Evolutionary conservation across 2,329 filamentous ascomycete genomes (phyloP), one percentile per base, ranked within the genome.

Genomic region (Colletotrichum truncatum): DNA sequence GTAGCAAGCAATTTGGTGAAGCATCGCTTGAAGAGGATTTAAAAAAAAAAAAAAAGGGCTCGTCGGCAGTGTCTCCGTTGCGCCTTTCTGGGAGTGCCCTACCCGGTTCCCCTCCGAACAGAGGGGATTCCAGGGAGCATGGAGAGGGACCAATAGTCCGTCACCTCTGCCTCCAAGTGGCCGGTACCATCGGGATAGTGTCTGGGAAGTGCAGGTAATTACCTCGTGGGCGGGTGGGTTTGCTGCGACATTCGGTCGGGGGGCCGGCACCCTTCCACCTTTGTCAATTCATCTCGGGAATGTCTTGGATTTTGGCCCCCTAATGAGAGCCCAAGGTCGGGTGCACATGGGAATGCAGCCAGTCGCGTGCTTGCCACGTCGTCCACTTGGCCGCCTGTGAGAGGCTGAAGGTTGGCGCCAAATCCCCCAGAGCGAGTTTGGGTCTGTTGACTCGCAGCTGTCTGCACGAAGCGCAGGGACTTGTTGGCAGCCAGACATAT

Each of bases 371-470:
- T 46, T 60, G 32, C 43, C 55, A 66, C 52, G 51, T 66, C 67
- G 68, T 73, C 73, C 70, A 73, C 72, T 72, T 73, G 72, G 70
- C 69, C 60, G 67, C 64, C 45, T 72, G 61, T 73, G 71, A 74
- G 71, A 74, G 72, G 72, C 68, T 68, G 61, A 65, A 26, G 36
- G 16, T 38, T 45, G 38, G 45, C 23, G 28, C 45, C 21, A 45
- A 36, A 16, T 21, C 18, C 25, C 16, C 14, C 34, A 57, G 36
- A 14, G 34, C 26, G 41, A 32, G 39, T 6, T 38, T 46, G 48
- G 41, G 41, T 41, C n/a, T n/a, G 61, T 45, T 46, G 39, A 64
- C 45, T 39, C 58, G 39, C 41, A 65, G 39, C 25, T 54, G 34
- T 23, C 41, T 59, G 60, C 28, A 34, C 28, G 34, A 46, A 51